These are phyloP conservation scores for Penicillium sp. DNA, from an alignment of 2,329 filamentous ascomycete species.

Conservation along the genomic window DNA sequence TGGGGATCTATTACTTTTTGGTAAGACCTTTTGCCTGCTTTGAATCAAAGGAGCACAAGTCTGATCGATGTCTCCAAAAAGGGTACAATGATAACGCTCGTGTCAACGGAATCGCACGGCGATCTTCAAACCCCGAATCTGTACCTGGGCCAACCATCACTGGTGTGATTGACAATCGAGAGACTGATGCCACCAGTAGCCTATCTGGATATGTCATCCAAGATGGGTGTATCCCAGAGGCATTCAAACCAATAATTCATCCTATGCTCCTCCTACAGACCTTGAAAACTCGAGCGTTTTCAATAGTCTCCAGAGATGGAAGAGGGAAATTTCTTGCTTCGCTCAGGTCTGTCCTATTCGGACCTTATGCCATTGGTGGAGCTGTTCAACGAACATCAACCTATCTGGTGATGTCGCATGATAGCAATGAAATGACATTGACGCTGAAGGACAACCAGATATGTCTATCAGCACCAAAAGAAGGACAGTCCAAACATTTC, in stretches of 20 bases:
- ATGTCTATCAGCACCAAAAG: slow-evolving; percentile 4
- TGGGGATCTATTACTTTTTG: slow-evolving; percentile 12
- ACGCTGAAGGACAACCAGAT: slow-evolving; percentile 58
- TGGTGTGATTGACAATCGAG: slow-evolving; percentile 16
- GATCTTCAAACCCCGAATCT: not conserved
- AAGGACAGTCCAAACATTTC: slow-evolving; percentile 17
- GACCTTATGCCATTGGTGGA: slow-evolving; percentile 58
- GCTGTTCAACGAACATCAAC: slow-evolving; percentile 62
- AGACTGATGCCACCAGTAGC: not conserved
- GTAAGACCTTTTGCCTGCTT: not conserved
- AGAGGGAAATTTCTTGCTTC: not conserved
- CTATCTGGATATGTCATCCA: slow-evolving; percentile 18
- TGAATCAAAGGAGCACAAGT: not conserved
- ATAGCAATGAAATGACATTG: slow-evolving; percentile 62
- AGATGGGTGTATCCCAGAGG: slow-evolving; percentile 19
- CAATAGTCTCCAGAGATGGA: not conserved
- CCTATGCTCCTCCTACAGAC: slow-evolving; percentile 10
- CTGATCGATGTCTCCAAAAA: not conserved
- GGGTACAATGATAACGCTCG: slow-evolving; percentile 41
- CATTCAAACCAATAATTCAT: slow-evolving; percentile 14
- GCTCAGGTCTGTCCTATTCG: slow-evolving; percentile 56
- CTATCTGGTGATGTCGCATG: slow-evolving; percentile 68
- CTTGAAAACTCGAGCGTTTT: not conserved
- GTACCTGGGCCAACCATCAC: slow-evolving; percentile 18
- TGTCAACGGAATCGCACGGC: slow-evolving; percentile 5